Evolutionary conservation across 805 yeast genomes (phyloP), one percentile per base, ranked within the genome.

Genomic region (Zygoascus biomembranicola): DNA sequence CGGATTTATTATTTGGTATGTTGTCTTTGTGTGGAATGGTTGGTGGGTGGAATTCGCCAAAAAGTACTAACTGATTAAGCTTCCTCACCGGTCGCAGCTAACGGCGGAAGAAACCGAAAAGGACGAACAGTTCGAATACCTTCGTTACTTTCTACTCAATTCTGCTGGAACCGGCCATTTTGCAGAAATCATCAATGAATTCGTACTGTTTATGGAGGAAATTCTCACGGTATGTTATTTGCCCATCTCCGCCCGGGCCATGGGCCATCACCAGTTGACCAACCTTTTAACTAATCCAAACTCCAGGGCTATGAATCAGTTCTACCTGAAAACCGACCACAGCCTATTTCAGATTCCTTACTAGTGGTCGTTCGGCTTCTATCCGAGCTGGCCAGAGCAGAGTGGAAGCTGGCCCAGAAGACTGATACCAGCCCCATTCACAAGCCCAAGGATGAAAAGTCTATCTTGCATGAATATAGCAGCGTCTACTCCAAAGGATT

Each of bases 141-240:
- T 50, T 11, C 51, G 55, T 14, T 46, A 50, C 35, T 60, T 59
- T 43, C 44, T 60, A 20, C 35, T 47, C 20, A 20, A 32, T 5
- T 32, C 55, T 28, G 43, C 59, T 2, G 63, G 63, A 18, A 47
- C 47, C 8, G 56, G 56, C 8, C 39, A 56, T 28, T 56, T 51
- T 43, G 37, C 54, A 8, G 63, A 60, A 31, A 45, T 54, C 13
- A 20, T 59, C 5, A 51, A 44, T 19, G 59, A 58, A 10, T 50
- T 52, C 37, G 9, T 53, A 16, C 32, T 26, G 28, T 48, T 52
- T 16, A 26, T 59, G 8, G 54, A 53, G 13, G 48, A 47, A n/a
- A 41, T 55, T 2, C 31, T 55, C 14, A 55, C 49, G 43, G 58
- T 55, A 53, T 49, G 60, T 23, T 23, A 23, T 23, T 23, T n/a